phyloP scores from a whole-genome alignment of 1,284 basidiomycete genomes.

The Apiotrichum montevideense region DNA sequence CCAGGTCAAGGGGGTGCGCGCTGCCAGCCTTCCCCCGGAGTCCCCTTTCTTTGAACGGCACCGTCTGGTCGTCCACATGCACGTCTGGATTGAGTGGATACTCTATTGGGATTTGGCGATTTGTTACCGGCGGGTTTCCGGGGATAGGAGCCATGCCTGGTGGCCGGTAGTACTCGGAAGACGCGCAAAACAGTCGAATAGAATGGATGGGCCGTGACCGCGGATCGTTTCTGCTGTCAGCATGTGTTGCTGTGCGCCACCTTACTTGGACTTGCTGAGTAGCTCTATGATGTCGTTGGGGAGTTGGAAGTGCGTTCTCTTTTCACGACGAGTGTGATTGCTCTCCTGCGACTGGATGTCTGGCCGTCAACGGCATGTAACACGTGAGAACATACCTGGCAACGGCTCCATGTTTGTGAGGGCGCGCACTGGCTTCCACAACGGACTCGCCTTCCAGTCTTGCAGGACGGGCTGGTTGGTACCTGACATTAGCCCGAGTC shows the following conservation, averaged over 20 bases:
- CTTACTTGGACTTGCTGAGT: constrained; percentile 32
- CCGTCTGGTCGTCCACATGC: constrained; percentile 64
- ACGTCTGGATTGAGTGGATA: constrained; percentile 89
- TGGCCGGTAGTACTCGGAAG: constrained; percentile 67
- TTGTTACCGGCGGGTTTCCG: constrained; percentile 29
- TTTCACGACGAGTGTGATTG: constrained; percentile 27
- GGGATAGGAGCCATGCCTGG: constrained; percentile 42
- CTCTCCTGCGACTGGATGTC: constrained; percentile 34
- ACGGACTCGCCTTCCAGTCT: constrained; percentile 43
- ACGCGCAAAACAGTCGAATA: constrained; percentile 84
- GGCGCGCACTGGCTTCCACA: constrained; percentile 44
- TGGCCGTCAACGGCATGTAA: constrained; percentile 1
- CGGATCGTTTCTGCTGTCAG: constrained; percentile 23
- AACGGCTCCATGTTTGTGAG: constrained; percentile 36
- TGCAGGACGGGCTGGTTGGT: constrained; percentile 11
- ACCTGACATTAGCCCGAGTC: background rate
- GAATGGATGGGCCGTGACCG: constrained; percentile 30
- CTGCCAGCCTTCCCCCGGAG: constrained; percentile 96
- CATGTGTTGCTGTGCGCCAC: too few species aligned
- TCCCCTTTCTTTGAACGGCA: constrained; percentile 77
- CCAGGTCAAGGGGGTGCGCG: constrained; percentile 80
- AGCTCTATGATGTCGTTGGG: constrained; percentile 33
- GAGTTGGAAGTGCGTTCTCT: constrained; percentile 26
- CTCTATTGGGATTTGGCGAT: constrained; percentile 60
- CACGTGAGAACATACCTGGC: constrained; percentile 21